Evolutionary conservation across 179 eudicot genomes (phyloP).

Genomic region (Patellifolia procumbens): DNA sequence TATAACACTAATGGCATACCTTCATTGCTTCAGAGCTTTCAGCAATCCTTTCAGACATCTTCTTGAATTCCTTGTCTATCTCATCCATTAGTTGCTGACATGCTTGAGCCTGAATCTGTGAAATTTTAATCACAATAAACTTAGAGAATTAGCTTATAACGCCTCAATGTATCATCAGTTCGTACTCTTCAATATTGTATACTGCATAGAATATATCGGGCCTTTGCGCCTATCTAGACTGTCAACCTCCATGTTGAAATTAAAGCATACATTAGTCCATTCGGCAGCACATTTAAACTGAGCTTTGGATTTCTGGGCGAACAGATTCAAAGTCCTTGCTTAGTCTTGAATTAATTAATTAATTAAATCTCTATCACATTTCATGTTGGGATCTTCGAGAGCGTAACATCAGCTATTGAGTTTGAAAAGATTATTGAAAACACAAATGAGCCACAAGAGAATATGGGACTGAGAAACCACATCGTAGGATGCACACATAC

Average conservation of each 20-base stretch:
- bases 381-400: background rate
- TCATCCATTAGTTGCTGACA: conserved; percentile 72
- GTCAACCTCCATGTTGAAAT: background rate
- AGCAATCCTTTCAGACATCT: conserved; percentile 58
- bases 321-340: background rate
- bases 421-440: background rate
- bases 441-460: background rate
- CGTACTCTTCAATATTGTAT: too few relatives aligned
- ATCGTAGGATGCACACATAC: background rate
- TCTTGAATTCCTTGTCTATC: conserved; percentile 70
- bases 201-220: background rate
- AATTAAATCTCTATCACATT: background rate
- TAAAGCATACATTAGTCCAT: background rate
- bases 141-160: too few relatives aligned
- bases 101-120: conserved; percentile 69
- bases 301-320: background rate
- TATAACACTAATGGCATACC: conserved; percentile 36
- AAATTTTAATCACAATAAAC: conserved; percentile 6
- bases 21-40: conserved; percentile 74
- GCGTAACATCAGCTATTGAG: background rate
- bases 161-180: background rate
- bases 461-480: background rate
- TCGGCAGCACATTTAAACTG: background rate
- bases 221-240: background rate
- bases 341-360: background rate